Base-by-base conservation (phyloP, 768 basidiomycete genomes). In the Macrolepiota fuliginosa region DNA sequence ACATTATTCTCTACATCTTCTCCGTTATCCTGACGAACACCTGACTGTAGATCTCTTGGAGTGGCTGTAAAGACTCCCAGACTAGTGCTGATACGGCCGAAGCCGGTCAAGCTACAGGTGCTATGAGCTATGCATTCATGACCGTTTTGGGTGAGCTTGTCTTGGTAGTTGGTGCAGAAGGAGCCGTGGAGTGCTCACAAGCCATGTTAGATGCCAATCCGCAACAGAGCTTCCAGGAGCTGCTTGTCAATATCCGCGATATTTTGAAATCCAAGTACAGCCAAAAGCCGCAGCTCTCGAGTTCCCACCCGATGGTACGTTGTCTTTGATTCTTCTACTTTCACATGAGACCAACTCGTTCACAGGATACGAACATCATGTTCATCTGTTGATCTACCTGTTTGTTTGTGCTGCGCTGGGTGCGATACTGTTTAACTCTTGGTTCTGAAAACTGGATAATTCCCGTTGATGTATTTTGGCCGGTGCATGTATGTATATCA, bases 71-170 rank as follows among this genome's bases (percentile, higher is more conserved):
- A 64, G 91, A 92, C 70, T 79, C 84, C 15, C 89, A 92, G 71
- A 92, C 89, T n/a, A 91, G 90, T 66, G 90, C 90, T 17, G 91
- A 92, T 68, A 83, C 89, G 3, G 75, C 78, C 45, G 87, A 91
- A 69, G 76, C 80, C 11, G 89, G 89, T 3, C 72, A 80, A 32
- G 88, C 84, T 7, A 87, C 87, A 4, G 91, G 91, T 51, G 91
- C 91, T 6, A 92, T 92, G 91, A 90, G 87, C 72, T 87, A 79
- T 69, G 76, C 89, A 0, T 89, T 91, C 70, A 81, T 88, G 52
- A 69, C 76, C 37, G 81, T 77, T 15, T 74, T 91, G 17, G 74
- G 85, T 85, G 66, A 51, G 81, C 55, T 24, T 39, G 24, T 19
- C 52, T 29, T n/a, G 25, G 11, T 47, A 22, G 0, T 35, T 24